Percentiles rank a stretch among this genome's conserved stretches.
Evolutionary conservation across 768 basidiomycete genomes (phyloP).

Genomic region (Cubamyces lactineus): DNA sequence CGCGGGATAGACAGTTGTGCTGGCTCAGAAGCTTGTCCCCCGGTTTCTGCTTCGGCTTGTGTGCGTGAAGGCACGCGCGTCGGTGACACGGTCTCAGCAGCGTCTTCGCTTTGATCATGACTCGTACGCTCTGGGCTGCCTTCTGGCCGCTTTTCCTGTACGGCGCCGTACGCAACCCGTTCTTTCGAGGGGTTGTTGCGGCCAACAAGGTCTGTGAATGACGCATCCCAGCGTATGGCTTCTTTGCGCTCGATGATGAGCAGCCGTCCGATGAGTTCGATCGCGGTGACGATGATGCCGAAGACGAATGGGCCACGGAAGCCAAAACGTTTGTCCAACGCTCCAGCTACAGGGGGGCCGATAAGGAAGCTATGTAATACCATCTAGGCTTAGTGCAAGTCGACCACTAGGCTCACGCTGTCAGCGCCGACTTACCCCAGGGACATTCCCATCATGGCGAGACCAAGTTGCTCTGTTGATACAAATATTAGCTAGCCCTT

Average conservation of each 20-base stretch:
- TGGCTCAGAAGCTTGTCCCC: not conserved
- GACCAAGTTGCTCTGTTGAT: slow-evolving; percentile 41
- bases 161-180: slow-evolving; percentile 6
- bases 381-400: not conserved
- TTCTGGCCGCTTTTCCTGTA: slow-evolving; percentile 3
- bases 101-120: not conserved
- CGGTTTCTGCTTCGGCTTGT: not conserved
- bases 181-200: slow-evolving; percentile 1
- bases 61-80: not conserved
- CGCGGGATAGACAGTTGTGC: slow-evolving; percentile 23
- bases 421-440: slow-evolving; percentile 35
- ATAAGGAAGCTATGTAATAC: slow-evolving; percentile 34
- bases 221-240: slow-evolving; percentile 37
- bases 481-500: not conserved
- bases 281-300: slow-evolving; percentile 35
- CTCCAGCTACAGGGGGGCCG: slow-evolving; percentile 45
- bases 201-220: slow-evolving; percentile 22
- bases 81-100: not conserved
- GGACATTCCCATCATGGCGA: slow-evolving; percentile 44
- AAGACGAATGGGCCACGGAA: slow-evolving; percentile 45
- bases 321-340: slow-evolving; percentile 40
- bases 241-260: slow-evolving; percentile 43
- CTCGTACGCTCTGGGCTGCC: not conserved
- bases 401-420: not conserved
- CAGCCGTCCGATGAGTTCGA: slow-evolving; percentile 42